Base-by-base conservation (phyloP, 345 rosid species). In the Moricandia arvensis region DNA sequence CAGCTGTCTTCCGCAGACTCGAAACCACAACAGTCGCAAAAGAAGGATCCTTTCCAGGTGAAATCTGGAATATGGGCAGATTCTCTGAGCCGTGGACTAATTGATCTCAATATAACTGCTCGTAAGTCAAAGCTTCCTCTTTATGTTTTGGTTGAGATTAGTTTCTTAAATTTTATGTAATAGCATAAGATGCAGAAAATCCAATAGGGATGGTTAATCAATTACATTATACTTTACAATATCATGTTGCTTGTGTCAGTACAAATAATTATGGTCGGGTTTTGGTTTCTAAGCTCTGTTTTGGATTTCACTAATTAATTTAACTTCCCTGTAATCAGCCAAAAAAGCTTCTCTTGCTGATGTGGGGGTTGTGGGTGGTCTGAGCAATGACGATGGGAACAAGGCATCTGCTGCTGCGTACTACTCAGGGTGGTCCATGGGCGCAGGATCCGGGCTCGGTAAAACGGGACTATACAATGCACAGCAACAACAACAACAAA, bases 1-100 rank as follows among this genome's bases (percentile, higher is more conserved):
- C 84, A 79, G n/a, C 35, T 83, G 47, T 83, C 83, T 51, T 43
- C 63, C 13, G 79, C 80, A 72, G 82, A 77, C 59, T 63, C 89
- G 1, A 82, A 73, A 63, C 79, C 86, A 61, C 79, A 69, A 6
- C 55, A 38, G 16, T 66, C 76, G 24, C 83, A 80, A 66, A 87
- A 84, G 87, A 89, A 89, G 79, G 93, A 86, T 38, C 26, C 68
- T 65, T 91, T 96, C 82, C 86, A 85, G 75, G 91, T 96, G 76
- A 93, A 89, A 68, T 96, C 99, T 68, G 98, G 98, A 79, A 86
- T 96, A 71, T 96, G 99, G 99, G 87, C 97, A 68, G 97, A 96
- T 87, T 89, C 99, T 34, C 82, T 96, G 41, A 96, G 89, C 87
- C 97, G 98, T 66, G 99, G 99, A 63, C 72, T 96, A 45, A 93